A percentile compares a stretch with the other conserved stretches of the same genome.
Evolutionary conservation across 352 stramenopile species (phyloP).

Genomic region (Ophiocytium majus): DNA sequence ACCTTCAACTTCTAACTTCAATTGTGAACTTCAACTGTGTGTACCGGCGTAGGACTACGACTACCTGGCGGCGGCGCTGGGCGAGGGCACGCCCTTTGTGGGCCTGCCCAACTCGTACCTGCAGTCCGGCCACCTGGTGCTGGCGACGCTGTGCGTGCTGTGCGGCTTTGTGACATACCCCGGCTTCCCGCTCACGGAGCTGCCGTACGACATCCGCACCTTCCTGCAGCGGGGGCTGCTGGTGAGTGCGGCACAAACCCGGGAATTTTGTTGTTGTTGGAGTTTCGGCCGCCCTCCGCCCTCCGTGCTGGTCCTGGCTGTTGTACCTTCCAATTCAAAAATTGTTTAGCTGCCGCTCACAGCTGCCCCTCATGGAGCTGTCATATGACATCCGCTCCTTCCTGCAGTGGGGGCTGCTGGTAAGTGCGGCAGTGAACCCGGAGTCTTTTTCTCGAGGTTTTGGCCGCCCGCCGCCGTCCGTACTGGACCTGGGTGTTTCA

Average conservation of each 20-base stretch:
- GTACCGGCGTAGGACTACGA: slow-evolving; percentile 60
- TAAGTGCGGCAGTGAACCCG: background rate
- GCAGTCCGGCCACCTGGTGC: slow-evolving; percentile 59
- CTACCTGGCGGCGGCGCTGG: slow-evolving; percentile 53
- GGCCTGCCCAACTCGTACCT: slow-evolving; percentile 59
- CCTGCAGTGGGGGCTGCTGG: slow-evolving; percentile 39
- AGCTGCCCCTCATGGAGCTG: slow-evolving; percentile 59
- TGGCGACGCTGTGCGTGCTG: slow-evolving; percentile 53
- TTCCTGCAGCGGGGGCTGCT: slow-evolving; percentile 50
- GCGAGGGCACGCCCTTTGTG: slow-evolving; percentile 55
- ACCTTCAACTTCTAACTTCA: no score
- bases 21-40: no score
- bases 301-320: background rate
- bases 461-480: background rate
- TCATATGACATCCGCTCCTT: slow-evolving; percentile 58
- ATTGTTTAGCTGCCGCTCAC: no score
- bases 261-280: background rate
- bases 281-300: background rate
- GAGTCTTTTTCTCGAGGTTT: background rate
- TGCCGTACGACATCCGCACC: slow-evolving; percentile 57
- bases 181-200: slow-evolving; percentile 59
- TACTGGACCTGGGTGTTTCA: background rate
- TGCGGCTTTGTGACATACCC: slow-evolving; percentile 56
- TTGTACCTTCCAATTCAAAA: no score
- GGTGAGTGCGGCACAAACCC: background rate